Evolutionary conservation across 768 basidiomycete species (phyloP).

Genomic region (Hygrophorus pudorinus): DNA sequence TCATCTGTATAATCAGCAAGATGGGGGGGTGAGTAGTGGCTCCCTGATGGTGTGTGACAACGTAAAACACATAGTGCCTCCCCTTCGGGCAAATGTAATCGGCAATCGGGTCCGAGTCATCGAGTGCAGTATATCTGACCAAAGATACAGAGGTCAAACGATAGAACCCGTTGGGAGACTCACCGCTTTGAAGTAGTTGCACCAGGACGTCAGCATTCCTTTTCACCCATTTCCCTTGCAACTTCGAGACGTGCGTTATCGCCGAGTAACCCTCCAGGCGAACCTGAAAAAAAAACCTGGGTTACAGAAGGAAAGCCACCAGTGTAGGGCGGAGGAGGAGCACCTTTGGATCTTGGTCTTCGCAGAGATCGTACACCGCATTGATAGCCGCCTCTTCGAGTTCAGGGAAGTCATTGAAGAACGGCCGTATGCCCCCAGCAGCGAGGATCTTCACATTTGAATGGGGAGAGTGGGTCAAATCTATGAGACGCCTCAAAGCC

Average conservation of each 20-base stretch:
- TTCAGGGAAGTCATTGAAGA: slow-evolving; percentile 60
- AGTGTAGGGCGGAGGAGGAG: neutral
- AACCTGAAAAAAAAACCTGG: slow-evolving; percentile 31
- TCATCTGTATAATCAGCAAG: slow-evolving; percentile 35
- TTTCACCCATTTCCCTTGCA: slow-evolving; percentile 49
- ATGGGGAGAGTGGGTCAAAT: slow-evolving; percentile 38
- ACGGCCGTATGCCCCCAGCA: slow-evolving; percentile 43
- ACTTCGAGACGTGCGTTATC: slow-evolving; percentile 36
- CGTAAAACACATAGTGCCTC: too few relatives aligned
- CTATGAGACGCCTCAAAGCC: slow-evolving; percentile 43
- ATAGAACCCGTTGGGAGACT: slow-evolving; percentile 15
- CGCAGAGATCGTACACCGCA: slow-evolving; percentile 70
- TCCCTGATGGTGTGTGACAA: too few relatives aligned
- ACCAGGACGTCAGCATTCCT: slow-evolving; percentile 67
- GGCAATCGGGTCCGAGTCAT: neutral
- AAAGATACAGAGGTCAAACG: neutral
- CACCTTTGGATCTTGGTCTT: slow-evolving; percentile 51
- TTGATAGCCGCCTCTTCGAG: slow-evolving; percentile 69
- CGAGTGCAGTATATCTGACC: neutral
- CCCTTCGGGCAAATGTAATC: neutral
- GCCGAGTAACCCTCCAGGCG: slow-evolving; percentile 61
- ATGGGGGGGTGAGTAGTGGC: too few relatives aligned
- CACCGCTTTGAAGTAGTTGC: slow-evolving; percentile 69
- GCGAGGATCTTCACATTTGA: slow-evolving; percentile 44
- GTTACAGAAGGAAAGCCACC: neutral